These are phyloP conservation scores for Iberis pinnata DNA, from an alignment of 345 rosid species.

Conservation along the genomic window DNA sequence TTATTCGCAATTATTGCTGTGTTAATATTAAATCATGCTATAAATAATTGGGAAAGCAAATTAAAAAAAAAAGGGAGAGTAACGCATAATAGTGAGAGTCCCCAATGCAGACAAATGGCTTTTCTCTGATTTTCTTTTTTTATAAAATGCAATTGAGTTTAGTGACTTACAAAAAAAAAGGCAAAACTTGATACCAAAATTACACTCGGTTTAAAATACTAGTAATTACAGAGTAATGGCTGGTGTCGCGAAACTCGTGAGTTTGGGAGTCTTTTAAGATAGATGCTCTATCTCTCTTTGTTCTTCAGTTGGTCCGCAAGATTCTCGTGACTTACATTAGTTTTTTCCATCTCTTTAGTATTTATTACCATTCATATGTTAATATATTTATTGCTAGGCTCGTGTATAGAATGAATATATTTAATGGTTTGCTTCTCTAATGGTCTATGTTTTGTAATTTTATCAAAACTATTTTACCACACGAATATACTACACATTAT, in stretches of 20 bases:
- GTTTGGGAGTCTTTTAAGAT: conserved; percentile 17
- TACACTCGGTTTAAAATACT: not conserved
- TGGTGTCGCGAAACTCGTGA: conserved; percentile 28
- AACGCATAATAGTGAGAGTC: conserved; percentile 21
- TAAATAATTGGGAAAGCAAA: not conserved
- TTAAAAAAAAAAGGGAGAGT: not conserved
- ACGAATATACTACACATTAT: not conserved
- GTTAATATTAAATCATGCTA: conserved; percentile 8
- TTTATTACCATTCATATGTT: conserved; percentile 8
- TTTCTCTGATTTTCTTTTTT: too few species aligned
- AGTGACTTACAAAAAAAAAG: too few species aligned
- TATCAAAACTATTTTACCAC: too few species aligned
- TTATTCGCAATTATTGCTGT: conserved; percentile 20
- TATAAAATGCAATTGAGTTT: too few species aligned
- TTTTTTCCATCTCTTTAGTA: not conserved
- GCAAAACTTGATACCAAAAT: too few species aligned
- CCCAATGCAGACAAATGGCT: conserved; percentile 23
- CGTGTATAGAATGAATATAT: not conserved
- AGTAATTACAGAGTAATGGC: conserved; percentile 12
- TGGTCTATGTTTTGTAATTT: too few species aligned
- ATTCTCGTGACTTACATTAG: conserved; percentile 23
- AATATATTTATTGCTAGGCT: not conserved
- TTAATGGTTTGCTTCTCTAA: not conserved
- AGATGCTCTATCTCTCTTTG: conserved; percentile 10
- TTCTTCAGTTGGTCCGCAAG: conserved; percentile 14